Evolutionary conservation across 306 rosid genomes (phyloP), one percentile per base, ranked within the genome.

Genomic region (Fagus crenata): DNA sequence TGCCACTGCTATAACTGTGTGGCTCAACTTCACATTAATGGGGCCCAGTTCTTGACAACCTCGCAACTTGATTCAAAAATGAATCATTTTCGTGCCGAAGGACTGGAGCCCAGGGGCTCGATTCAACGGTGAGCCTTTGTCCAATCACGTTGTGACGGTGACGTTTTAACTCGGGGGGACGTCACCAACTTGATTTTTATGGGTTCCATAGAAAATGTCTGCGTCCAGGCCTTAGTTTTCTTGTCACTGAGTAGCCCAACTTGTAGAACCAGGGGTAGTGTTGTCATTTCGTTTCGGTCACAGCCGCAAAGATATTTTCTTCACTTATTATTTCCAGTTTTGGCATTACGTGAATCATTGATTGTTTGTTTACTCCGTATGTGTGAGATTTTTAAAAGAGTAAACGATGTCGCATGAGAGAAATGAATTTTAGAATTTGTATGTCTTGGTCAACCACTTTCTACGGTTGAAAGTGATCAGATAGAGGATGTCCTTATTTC

Each of bases 41-140:
- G 75, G 72, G 41, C 75, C 49, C 61, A 13, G 0, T 1, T 35
- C 8, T 0, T 53, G 54, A 35, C 67, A 17, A 12, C 46, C 5
- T 9, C 4, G 28, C 51, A 14, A 8, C 51, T 12, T 32, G 58
- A 5, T 46, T 11, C 22, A 6, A 43, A 0, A 3, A 33, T 46
- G 14, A 2, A 2, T 3, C 51, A 46, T 13, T 46, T 18, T 32
- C 72, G 70, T 11, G 46, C 2, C 39, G 41, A 17, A 0, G 41
- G 81, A 22, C 28, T 42, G 84, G 82, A 43, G 63, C 86, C 76
- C 78, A 12, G 1, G 40, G 14, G 75, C 32, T 14, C 1, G 37
- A 73, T 73, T 80, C 72, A 77, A 77, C 82, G 82, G 77, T 68
- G 77, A 78, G 79, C 46, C 22, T 39, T 2, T n/a, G 69, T 67